Conservation (phyloP, 495 filamentous ascomycete species). For the Corynascus novoguineensis region DNA sequence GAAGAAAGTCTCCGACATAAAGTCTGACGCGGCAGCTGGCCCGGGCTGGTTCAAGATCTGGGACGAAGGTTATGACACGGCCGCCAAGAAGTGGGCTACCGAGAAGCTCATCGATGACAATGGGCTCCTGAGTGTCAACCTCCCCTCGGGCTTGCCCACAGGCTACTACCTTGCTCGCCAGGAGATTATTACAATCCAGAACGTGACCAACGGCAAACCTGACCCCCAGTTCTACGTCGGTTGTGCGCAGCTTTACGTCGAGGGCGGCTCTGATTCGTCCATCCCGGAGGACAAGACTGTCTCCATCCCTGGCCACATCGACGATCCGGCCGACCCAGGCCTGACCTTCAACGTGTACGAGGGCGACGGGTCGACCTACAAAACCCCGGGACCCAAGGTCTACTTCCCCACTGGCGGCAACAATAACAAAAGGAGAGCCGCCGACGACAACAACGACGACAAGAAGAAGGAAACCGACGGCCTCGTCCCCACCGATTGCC, state of each 20-base stretch:
- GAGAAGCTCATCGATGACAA: conserved; percentile 58
- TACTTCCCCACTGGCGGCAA: conserved; percentile 34
- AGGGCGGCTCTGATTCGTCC: conserved; percentile 32
- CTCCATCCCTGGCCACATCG: conserved; percentile 60
- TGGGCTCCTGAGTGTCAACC: conserved; percentile 54
- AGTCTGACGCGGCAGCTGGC: conserved; percentile 42
- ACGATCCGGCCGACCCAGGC: conserved; percentile 40
- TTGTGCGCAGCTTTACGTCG: conserved; percentile 65
- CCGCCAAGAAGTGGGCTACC: conserved; percentile 57
- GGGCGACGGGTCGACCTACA: conserved; percentile 42
- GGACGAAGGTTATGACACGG: conserved; percentile 55
- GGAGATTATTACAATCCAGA: conserved; percentile 64
- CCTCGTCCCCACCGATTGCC: conserved; percentile 46
- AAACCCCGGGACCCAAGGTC: conserved; percentile 52
- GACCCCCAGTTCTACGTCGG: conserved; percentile 63
- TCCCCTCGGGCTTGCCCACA: conserved; percentile 54
- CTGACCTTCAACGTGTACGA: conserved; percentile 61
- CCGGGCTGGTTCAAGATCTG: conserved; percentile 79
- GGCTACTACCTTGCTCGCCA: conserved; percentile 65
- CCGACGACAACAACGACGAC: neutral
- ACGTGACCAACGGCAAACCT: conserved; percentile 44
- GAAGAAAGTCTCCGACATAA: conserved; percentile 51
- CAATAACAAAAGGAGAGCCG: neutral
- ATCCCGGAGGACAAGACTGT: conserved; percentile 44
- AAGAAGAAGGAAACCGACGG: conserved; percentile 37